Evolutionary conservation across 1,284 basidiomycete species (phyloP).

Genomic region (Apiotrichum sp.): DNA sequence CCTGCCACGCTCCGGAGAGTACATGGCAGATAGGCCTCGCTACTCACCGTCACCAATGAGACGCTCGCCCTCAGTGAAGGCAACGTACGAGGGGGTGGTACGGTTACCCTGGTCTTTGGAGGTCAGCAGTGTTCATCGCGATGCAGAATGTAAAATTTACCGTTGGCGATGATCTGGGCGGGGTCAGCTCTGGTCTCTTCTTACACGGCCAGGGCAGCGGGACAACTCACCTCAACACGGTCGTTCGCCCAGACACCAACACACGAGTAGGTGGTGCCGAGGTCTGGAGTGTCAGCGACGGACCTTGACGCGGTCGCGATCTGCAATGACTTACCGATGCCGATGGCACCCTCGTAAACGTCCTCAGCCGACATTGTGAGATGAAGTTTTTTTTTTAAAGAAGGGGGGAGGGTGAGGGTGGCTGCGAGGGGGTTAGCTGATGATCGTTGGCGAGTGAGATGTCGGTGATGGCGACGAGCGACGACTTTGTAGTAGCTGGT

Average conservation of each 20-base stretch:
- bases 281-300: constrained; percentile 29
- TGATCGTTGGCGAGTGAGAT: not conserved
- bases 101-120: constrained; percentile 86
- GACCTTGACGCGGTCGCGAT: not conserved
- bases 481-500: too few relatives aligned
- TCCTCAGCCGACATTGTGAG: constrained; percentile 77
- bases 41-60: constrained; percentile 77
- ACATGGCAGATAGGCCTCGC: not conserved
- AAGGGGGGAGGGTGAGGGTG: constrained; percentile 5
- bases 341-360: constrained; percentile 90
- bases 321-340: constrained; percentile 59
- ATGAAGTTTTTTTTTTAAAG: constrained; percentile 11
- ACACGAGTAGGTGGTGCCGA: constrained; percentile 54
- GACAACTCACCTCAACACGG: constrained; percentile 60
- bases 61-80: constrained; percentile 95
- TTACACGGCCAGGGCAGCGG: too few relatives aligned
- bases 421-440: not conserved
- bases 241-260: constrained; percentile 99
- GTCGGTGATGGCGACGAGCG: not conserved
- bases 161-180: constrained; percentile 85
- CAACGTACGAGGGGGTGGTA: constrained; percentile 98
- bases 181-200: too few relatives aligned
- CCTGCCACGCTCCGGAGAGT: too few relatives aligned
- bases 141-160: constrained; percentile 21
- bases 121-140: constrained; percentile 1